A percentile compares a stretch with the other conserved stretches of the same genome.
phyloP scores from a whole-genome alignment of 306 rosid species.

The Astragalus membranaceus region DNA sequence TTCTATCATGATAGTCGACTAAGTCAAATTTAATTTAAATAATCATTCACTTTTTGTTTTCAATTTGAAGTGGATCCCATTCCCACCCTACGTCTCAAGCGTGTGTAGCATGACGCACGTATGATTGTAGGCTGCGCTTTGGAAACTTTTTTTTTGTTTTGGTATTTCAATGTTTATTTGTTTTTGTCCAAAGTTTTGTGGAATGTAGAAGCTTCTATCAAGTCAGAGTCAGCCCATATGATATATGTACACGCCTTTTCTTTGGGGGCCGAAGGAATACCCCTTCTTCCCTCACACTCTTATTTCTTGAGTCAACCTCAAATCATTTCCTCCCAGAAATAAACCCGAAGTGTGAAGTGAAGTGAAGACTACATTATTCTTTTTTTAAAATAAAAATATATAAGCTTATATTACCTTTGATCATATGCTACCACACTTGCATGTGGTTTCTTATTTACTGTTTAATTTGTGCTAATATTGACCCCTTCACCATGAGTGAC shows the following conservation, averaged over 20 bases:
- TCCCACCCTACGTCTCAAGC: no score
- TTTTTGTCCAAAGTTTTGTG: background rate
- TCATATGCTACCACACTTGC: no score
- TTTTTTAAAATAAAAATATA: no score
- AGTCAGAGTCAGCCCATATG: background rate
- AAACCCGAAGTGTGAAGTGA: background rate
- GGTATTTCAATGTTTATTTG: background rate
- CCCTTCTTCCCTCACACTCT: background rate
- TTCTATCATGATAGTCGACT: no score
- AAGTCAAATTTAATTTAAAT: background rate
- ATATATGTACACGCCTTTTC: background rate
- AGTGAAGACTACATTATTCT: background rate
- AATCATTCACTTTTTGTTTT: background rate
- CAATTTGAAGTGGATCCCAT: no score
- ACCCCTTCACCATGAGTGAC: no score
- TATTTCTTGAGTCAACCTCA: background rate
- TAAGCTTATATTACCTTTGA: no score
- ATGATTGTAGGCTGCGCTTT: background rate
- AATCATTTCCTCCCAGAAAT: background rate
- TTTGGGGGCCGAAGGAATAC: background rate
- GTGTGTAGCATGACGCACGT: background rate
- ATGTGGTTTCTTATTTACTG: no score
- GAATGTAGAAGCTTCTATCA: conserved; percentile 10
- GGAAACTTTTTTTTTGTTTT: no score
- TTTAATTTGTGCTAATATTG: no score